Conservation (phyloP, 305 asterid genomes). For the Fraxinus greggii region DNA sequence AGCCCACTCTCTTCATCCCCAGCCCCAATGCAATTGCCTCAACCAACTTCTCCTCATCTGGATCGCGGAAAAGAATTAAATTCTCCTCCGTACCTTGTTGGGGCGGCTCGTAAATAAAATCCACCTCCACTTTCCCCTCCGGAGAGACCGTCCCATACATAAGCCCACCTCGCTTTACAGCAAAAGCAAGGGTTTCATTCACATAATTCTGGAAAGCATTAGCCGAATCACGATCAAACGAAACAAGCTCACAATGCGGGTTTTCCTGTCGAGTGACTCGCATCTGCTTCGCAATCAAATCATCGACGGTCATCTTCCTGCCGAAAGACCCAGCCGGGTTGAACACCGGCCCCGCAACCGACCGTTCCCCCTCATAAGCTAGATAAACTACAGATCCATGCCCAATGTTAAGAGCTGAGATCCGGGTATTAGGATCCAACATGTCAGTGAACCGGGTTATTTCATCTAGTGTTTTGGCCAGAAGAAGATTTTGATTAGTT, state of each 20-base stretch:
- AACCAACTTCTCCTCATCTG: slow-evolving; percentile 67
- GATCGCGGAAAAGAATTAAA: slow-evolving; percentile 62
- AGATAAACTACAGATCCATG: slow-evolving; percentile 82
- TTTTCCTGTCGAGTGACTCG: slow-evolving; percentile 79
- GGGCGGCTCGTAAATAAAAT: slow-evolving; percentile 88
- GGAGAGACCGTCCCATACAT: slow-evolving; percentile 86
- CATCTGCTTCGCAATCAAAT: slow-evolving; percentile 93
- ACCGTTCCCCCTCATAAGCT: slow-evolving; percentile 86
- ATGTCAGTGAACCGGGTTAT: slow-evolving; percentile 62
- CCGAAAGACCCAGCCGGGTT: slow-evolving; percentile 86
- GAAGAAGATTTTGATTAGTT: slow-evolving; percentile 71
- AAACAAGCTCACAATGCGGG: slow-evolving; percentile 85
- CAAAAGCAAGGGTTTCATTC: slow-evolving; percentile 79
- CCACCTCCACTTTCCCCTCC: slow-evolving; percentile 77
- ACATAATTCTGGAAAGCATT: slow-evolving; percentile 90
- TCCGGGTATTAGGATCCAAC: slow-evolving; percentile 45
- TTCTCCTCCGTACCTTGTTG: slow-evolving; percentile 80
- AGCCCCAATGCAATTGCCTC: slow-evolving; percentile 81
- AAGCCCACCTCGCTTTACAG: slow-evolving; percentile 83
- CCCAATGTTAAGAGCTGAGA: slow-evolving; percentile 52
- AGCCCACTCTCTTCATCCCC: slow-evolving; percentile 84
- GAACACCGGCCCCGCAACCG: slow-evolving; percentile 66
- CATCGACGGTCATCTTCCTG: slow-evolving; percentile 96
- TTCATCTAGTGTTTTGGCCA: slow-evolving; percentile 70
- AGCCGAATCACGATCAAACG: slow-evolving; percentile 91